Percentiles rank a stretch among this genome's conserved stretches.
phyloP scores from a whole-genome alignment of 2,329 filamentous ascomycete genomes.

The Colletotrichum sojae region DNA sequence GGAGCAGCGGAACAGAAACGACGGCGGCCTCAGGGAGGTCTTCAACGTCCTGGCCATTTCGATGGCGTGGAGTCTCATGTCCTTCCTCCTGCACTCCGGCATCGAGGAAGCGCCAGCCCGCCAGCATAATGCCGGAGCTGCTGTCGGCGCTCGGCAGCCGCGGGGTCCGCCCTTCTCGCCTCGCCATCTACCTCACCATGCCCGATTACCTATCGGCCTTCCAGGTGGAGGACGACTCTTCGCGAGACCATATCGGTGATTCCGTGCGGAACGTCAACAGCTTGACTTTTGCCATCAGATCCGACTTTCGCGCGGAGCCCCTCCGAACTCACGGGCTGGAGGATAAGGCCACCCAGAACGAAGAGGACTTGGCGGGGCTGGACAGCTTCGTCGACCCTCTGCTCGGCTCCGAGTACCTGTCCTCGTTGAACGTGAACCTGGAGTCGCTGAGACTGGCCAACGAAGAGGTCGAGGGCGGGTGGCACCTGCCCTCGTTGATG shows the following conservation, averaged over 20 bases:
- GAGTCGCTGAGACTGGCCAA: not conserved
- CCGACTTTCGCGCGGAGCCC: not conserved
- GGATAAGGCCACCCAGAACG: not conserved
- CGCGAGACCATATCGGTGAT: not conserved
- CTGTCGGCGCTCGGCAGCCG: constrained; percentile 13
- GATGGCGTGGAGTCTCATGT: not conserved
- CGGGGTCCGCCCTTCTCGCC: not conserved
- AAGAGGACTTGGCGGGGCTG: not conserved
- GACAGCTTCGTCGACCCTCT: not conserved
- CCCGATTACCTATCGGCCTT: not conserved
- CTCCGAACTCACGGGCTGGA: not conserved
- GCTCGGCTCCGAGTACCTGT: not conserved
- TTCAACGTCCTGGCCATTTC: not conserved
- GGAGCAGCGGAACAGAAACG: no score
- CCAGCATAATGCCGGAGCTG: constrained; percentile 4
- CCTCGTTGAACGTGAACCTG: not conserved
- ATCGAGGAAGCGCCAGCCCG: constrained; percentile 38
- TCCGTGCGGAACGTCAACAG: not conserved
- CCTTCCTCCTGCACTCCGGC: not conserved
- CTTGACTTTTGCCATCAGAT: not conserved
- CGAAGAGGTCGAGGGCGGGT: not conserved
- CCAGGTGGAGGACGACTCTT: not conserved
- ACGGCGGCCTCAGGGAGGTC: no score
- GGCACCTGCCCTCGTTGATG: not conserved
- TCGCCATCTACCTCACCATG: not conserved